Percentiles rank a stretch among this genome's conserved stretches.
Conservation (phyloP, 345 rosid genomes). For the Clausena lansium region DNA sequence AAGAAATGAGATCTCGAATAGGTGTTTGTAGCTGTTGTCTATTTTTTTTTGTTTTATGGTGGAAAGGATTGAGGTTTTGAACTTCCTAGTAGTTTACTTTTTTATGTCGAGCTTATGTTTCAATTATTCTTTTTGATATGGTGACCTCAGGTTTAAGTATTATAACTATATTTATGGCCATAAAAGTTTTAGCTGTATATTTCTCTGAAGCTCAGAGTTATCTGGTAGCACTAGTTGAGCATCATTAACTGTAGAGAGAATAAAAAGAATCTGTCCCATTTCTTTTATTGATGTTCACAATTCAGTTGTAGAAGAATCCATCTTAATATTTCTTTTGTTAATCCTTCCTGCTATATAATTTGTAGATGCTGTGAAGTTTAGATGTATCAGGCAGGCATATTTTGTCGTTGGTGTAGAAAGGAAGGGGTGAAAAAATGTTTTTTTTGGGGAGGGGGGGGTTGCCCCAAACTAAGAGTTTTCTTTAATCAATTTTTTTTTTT, state of each 20-base stretch:
- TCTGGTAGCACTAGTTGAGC: background rate
- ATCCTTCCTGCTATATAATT: background rate
- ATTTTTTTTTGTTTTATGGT: background rate
- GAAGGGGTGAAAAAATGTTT: background rate
- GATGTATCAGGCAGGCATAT: background rate
- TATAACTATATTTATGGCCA: background rate
- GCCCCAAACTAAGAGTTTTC: background rate
- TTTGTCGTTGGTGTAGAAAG: background rate
- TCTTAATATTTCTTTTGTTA: background rate
- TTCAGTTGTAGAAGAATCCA: background rate
- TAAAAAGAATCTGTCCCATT: background rate
- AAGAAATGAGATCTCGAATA: background rate
- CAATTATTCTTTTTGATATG: background rate
- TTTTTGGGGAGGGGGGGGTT: too few species aligned
- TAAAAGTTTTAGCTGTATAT: background rate
- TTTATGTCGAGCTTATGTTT: background rate
- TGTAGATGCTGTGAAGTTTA: background rate
- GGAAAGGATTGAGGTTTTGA: background rate
- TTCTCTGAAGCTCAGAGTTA: background rate
- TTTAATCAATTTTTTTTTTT: too few species aligned
- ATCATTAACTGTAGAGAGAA: background rate
- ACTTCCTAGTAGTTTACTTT: background rate
- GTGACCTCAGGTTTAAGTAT: background rate
- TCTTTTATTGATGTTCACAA: background rate
- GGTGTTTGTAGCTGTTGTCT: background rate